Base-by-base conservation (phyloP, 495 filamentous ascomycete genomes). In the Monascus purpureus region DNA sequence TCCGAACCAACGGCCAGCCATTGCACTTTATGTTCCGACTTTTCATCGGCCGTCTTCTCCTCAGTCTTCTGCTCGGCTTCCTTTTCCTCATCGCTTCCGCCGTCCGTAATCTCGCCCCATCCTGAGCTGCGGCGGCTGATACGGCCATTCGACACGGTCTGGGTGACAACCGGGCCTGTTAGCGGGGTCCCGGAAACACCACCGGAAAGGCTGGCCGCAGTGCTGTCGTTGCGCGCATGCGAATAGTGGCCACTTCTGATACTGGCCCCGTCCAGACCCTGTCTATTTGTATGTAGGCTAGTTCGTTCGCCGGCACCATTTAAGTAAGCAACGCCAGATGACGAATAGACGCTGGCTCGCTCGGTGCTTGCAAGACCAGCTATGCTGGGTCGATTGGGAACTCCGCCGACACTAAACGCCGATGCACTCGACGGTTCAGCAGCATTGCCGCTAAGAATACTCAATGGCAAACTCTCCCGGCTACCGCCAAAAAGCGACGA, bases 401-500 rank as follows among this genome's bases (percentile, higher is more conserved):
- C 52, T 4, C 57, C 60, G 4, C 58, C 38, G 1, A 43, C 61
- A 62, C 63, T 80, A 61, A 63, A 74, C 45, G 42, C 55, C 1
- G 72, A 57, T 3, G 57, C 40, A 24, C 55, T 65, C 18, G 65
- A 58, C 27, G 63, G 48, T 30, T 70, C 67, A 25, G 73, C 78
- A 33, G 82, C 65, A 39, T 74, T 88, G 6, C 77, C 74, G 36
- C 82, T 90, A 9, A 97, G 70, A 1, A 95, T 75, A 49, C 82
- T 92, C 17, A 97, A 57, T 1, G 90, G 90, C 2, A 97, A 64
- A 17, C 76, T 83, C 49, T 97, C 90, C 17, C 76, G 64, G 43
- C 80, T 87, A 13, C 87, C 87, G 13, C 90, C 90, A 65, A 84
- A 97, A 1, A 94, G 59, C 0, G 84, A 93, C 0, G 85, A 92